Evolutionary conservation across 2,329 filamentous ascomycete species (phyloP).

Genomic region (Sclerotinia subarctica): DNA sequence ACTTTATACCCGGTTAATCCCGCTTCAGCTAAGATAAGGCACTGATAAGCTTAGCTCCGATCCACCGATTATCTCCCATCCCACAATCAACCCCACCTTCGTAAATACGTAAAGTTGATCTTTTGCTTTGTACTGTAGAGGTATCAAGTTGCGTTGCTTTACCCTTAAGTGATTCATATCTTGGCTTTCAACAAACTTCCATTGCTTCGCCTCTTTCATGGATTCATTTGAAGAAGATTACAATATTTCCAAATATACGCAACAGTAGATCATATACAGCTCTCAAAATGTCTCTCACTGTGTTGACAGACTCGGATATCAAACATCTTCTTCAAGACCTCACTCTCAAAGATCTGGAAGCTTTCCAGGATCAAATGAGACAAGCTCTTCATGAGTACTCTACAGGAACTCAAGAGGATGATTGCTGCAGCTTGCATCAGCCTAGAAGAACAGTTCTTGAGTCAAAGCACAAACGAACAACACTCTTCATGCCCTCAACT

Average conservation of each 20-base stretch:
- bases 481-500: conserved; percentile 71
- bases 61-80: not conserved
- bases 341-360: conserved; percentile 50
- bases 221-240: not conserved
- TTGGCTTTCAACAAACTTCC: not conserved
- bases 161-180: not conserved
- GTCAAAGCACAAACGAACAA: conserved; percentile 54
- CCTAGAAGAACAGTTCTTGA: conserved; percentile 51
- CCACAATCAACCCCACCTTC: not conserved
- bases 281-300: conserved; percentile 51
- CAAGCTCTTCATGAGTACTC: conserved; percentile 60
- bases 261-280: not conserved
- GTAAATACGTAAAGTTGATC: not conserved
- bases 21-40: not conserved
- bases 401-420: conserved; percentile 47
- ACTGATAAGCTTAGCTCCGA: conserved; percentile 6
- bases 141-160: not conserved
- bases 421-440: conserved; percentile 48
- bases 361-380: conserved; percentile 49
- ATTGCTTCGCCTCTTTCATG: not conserved
- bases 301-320: conserved; percentile 58
- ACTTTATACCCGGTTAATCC: not conserved
- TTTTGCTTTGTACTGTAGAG: not conserved
- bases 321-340: conserved; percentile 53
- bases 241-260: not conserved